phyloP scores from a whole-genome alignment of 345 rosid genomes.

The Populus pruinosa region DNA sequence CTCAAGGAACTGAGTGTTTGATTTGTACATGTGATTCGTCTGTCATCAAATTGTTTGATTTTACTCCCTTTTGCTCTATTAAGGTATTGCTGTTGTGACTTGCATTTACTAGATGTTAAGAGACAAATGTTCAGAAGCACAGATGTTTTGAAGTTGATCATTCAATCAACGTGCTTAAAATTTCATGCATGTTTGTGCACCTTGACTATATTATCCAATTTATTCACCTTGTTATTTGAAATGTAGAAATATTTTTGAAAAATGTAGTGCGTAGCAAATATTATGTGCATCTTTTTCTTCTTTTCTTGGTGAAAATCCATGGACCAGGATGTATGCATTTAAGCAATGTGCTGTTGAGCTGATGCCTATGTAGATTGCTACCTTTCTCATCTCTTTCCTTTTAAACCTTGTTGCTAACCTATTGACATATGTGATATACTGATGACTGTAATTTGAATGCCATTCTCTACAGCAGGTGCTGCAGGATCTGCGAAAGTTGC shows the following conservation, averaged over 20 bases:
- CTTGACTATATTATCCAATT: constrained; percentile 8
- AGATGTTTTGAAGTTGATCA: neutral
- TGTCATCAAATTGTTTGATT: neutral
- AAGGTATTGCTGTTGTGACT: neutral
- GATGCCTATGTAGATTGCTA: neutral
- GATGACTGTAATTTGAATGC: neutral
- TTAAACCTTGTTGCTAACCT: neutral
- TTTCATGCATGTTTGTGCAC: neutral
- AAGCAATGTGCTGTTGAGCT: neutral
- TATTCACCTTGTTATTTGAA: neutral
- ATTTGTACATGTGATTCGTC: neutral
- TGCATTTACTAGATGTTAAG: neutral
- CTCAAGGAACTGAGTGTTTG: neutral
- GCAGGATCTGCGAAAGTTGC: constrained; percentile 89
- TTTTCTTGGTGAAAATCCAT: neutral
- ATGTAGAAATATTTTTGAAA: neutral
- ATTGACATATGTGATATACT: neutral
- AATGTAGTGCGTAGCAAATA: neutral
- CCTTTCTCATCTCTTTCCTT: neutral
- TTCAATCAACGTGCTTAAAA: neutral
- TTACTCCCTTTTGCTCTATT: neutral
- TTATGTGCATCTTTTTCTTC: neutral
- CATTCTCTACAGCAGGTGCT: constrained; percentile 48
- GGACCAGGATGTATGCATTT: neutral
- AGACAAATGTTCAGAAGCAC: neutral